Base-by-base conservation (phyloP, 805 yeast species). In the Cyberlindnera americana region DNA sequence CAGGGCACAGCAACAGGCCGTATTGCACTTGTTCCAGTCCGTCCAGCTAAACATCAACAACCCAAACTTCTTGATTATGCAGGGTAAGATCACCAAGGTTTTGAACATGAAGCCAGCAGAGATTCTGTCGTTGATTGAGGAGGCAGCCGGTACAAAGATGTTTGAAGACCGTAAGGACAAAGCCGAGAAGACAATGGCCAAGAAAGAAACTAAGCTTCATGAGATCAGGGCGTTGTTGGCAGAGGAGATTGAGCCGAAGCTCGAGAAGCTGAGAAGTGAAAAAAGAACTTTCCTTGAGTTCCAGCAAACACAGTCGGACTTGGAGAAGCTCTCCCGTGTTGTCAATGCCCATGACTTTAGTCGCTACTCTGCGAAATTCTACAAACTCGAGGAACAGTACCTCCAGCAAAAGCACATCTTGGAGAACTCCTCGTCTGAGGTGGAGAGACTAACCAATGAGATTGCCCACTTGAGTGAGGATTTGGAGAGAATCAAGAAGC, bases 11-110 rank as follows among this genome's bases (percentile, higher is more conserved):
- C 98, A 90, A 57, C 93, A 83, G 50, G 84, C 93, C 10, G 96
- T 93, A 2, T 72, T 89, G 40, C 90, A 83, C 52, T 65, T 95
- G 37, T 90, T 95, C 60, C 98, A 91, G 61, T 83, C 95, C 14
- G 96, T 95, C 17, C 99, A 93, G 64, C 73, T 93, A 47, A 93
- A 93, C 58, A 91, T 93, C 61, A 93, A 93, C 61, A 93, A 91
- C 58, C 99, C 99, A 23, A 93, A 93, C 60, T 93, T 93, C 64
- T 72, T 93, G 52, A 93, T 93, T 56, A 93, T 95, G 99, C 99
- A 93, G 65, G 99, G 99, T 44, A 87, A 89, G 59, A 93, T 95
- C 65, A 95, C 99, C 24, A 91, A 93, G 61, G 97, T 93, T 48
- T 72, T 93, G 54, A 93, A 93, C 61, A 93, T 93, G 98, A 88